Evolutionary conservation across 805 yeast species (phyloP), one percentile per base, ranked within the genome.

Genomic region (Isabelozyma pseudorhagii): DNA sequence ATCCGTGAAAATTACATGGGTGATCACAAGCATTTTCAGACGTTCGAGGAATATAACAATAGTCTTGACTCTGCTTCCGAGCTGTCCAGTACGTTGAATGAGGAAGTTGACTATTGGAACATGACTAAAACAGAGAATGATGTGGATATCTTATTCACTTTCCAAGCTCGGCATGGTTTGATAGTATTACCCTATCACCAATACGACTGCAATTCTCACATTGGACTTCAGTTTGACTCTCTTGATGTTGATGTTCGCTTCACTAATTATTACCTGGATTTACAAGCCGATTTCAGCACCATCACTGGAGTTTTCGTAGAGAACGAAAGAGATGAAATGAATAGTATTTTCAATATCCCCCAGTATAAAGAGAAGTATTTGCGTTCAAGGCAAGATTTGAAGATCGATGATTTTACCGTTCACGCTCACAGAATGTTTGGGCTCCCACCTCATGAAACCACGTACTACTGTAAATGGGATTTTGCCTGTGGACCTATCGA

Each of bases 341-440:
- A 66, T 50, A 53, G 54, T 3, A 54, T 67, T 3, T 66, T 61
- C 50, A 61, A 64, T 44, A 61, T 64, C 5, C 51, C 62, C 21
- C 45, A 55, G 49, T 59, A 75, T 53, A 50, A 49, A 5, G 49
- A 51, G n/a, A 25, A 43, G n/a, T 51, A 51, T 31, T 38, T 56
- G 5, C 36, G 41, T 6, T 34, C 45, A 5, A 42, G 11, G 0
- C 75, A 83, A 0, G 82, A 82, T 42, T 56, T 88, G 29, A 55
- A 63, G 3, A 74, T 88, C 45, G 87, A 85, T 59, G 83, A 85
- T 0, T 61, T 87, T 10, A 60, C 77, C 2, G 74, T 89, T 21
- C 96, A 89, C 64, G 96, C 97, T 0, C 97, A 93, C 64, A 76
- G 98, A 59, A 83, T 92, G 84, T 90, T 90, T 71, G 99, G 99